Evolutionary conservation across 2,329 filamentous ascomycete genomes (phyloP).

Genomic region (Lasiodiplodia sp.): DNA sequence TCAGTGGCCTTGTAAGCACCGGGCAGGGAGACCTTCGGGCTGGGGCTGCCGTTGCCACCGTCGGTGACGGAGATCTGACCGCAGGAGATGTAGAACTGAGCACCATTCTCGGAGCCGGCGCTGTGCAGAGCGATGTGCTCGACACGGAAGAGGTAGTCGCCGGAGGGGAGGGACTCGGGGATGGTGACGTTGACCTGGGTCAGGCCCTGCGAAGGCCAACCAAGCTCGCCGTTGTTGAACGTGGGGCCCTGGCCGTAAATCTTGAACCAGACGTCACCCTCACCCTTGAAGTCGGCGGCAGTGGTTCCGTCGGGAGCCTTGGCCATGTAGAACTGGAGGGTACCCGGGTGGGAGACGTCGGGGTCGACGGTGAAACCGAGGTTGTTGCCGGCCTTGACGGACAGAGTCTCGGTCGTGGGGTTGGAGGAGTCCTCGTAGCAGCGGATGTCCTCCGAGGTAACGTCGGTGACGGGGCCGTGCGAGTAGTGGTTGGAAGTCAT

Average conservation of each 20-base stretch:
- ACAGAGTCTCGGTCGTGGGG: slow-evolving; percentile 35
- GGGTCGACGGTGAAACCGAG: slow-evolving; percentile 43
- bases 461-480: slow-evolving; percentile 42
- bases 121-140: slow-evolving; percentile 59
- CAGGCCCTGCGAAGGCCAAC: slow-evolving; percentile 33
- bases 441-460: slow-evolving; percentile 41
- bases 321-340: slow-evolving; percentile 49
- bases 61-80: slow-evolving; percentile 54
- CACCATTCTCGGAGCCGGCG: slow-evolving; percentile 43
- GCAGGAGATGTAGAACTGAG: slow-evolving; percentile 57
- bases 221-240: slow-evolving; percentile 31
- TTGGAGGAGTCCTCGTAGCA: slow-evolving; percentile 42
- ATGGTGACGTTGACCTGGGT: slow-evolving; percentile 46
- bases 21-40: slow-evolving; percentile 51
- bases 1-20: slow-evolving; percentile 48
- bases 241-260: slow-evolving; percentile 37
- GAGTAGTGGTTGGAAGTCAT: slow-evolving; percentile 42
- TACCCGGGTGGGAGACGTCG: slow-evolving; percentile 45
- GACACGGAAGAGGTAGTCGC: slow-evolving; percentile 55
- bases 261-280: slow-evolving; percentile 47
- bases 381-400: slow-evolving; percentile 41
- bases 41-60: slow-evolving; percentile 46
- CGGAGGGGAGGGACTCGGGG: slow-evolving; percentile 49
- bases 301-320: slow-evolving; percentile 38
- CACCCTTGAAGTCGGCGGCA: slow-evolving; percentile 39